Evolutionary conservation across 441 rosid genomes (phyloP).

Genomic region (Arabidopsis lyrata): DNA sequence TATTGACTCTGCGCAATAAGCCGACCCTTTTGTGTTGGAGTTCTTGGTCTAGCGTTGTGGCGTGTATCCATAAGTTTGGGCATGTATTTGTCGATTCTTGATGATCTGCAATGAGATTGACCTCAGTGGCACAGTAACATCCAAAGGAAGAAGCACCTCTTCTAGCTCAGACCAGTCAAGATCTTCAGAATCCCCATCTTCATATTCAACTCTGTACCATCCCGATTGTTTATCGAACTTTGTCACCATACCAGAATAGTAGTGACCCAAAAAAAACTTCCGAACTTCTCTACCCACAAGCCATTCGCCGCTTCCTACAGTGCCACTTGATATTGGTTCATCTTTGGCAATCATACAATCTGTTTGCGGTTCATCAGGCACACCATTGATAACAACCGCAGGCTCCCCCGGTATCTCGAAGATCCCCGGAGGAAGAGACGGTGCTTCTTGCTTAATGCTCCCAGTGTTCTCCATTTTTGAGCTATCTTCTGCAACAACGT

Average conservation of each 20-base stretch:
- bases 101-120: slow-evolving; percentile 43
- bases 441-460: slow-evolving; percentile 46
- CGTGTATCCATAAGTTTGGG: slow-evolving; percentile 13
- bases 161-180: slow-evolving; percentile 81
- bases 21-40: background rate
- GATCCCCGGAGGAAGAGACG: slow-evolving; percentile 45
- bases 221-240: slow-evolving; percentile 73
- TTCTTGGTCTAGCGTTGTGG: slow-evolving; percentile 21
- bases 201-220: slow-evolving; percentile 86
- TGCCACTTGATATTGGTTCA: slow-evolving; percentile 43
- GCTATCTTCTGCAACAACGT: slow-evolving; percentile 23
- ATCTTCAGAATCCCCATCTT: slow-evolving; percentile 66
- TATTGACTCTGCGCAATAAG: slow-evolving; percentile 3
- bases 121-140: slow-evolving; percentile 70
- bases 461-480: slow-evolving; percentile 47
- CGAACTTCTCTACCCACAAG: slow-evolving; percentile 78
- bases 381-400: slow-evolving; percentile 76
- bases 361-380: slow-evolving; percentile 53
- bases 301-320: slow-evolving; percentile 73
- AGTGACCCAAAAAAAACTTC: slow-evolving; percentile 60
- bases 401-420: slow-evolving; percentile 81
- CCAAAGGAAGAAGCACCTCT: slow-evolving; percentile 71
- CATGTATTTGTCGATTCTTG: slow-evolving; percentile 31
- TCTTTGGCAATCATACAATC: slow-evolving; percentile 36
- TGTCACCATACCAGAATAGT: slow-evolving; percentile 51